Conservation (phyloP, 352 stramenopile genomes). For the Pythium brachiatum region DNA sequence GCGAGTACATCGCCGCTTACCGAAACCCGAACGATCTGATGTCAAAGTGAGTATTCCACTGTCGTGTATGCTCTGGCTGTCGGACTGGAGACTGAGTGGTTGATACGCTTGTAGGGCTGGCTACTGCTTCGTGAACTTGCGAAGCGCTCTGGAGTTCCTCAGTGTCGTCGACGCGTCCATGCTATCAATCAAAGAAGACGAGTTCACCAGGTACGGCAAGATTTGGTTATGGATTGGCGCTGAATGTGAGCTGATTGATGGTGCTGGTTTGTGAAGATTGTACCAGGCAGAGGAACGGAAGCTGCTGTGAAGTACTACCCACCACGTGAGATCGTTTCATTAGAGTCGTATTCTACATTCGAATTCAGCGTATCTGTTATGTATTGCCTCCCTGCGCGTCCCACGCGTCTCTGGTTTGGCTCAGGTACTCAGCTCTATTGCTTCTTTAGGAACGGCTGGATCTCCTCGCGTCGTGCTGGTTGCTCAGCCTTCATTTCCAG, state of each 20-base stretch:
- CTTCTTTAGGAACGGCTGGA: conserved; percentile 29
- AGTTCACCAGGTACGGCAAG: conserved; percentile 70
- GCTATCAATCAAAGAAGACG: conserved; percentile 73
- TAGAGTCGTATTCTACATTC: conserved; percentile 5
- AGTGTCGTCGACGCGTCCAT: conserved; percentile 80
- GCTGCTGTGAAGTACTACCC: not conserved
- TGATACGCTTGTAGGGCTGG: conserved; percentile 49
- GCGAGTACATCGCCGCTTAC: conserved; percentile 90
- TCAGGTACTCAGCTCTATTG: not conserved
- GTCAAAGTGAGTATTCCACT: conserved; percentile 67
- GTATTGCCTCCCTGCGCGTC: not conserved
- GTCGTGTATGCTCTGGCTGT: not conserved
- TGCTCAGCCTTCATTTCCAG: not conserved
- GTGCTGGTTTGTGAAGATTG: conserved; percentile 7
- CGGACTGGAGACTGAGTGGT: not conserved
- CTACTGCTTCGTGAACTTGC: conserved; percentile 92
- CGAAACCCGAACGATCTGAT: conserved; percentile 87
- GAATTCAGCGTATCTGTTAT: conserved; percentile 2
- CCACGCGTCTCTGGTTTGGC: not conserved
- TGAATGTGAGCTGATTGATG: not conserved
- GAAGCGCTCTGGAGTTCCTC: conserved; percentile 90
- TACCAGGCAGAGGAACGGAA: conserved; percentile 21
- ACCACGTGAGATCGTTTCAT: not conserved
- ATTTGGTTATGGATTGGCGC: not conserved
- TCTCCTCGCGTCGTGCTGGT: conserved; percentile 14